Base-by-base conservation (phyloP, 73 alveolate species). In the Paraurostyla sp. region DNA sequence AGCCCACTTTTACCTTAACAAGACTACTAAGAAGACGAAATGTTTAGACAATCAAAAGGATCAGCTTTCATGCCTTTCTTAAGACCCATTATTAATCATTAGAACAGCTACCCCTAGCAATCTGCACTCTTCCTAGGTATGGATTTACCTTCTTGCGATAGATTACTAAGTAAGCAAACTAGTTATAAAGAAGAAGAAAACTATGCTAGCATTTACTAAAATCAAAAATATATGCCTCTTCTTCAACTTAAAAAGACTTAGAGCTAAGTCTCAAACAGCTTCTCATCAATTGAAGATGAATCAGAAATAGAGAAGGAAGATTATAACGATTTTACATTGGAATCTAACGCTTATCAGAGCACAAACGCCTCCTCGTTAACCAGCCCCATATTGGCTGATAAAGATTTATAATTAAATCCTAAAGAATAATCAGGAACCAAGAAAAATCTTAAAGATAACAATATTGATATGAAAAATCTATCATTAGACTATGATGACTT, bases 61-160 rank as follows among this genome's bases (percentile, higher is more conserved):
- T 69, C 84, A 38, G 84, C 84, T 6, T 69, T 69, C 41, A 41
- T 41, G 13, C 65, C 58, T 2, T 69, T 15, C 40, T 62, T 30
- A 9, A 63, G 15, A 69, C 68, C 78, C 50, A 60, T 27, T 3
- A 13, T 27, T 13, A 29, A 11, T 29, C 22, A 60, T 32, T 30
- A 30, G 15, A 60, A 3, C 35, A 11, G 23, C n/a, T n/a, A n/a
- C n/a, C 78, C 78, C 45, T 16, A 13, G 22, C 50, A 60, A 29
- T 2, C 78, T 6, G 4, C 6, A 50, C 50, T 60, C 27, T 60
- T 60, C 78, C 23, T 60, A 13, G 7, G 35, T 9, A 60, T 60
- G 4, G 78, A 60, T 23, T 27, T 60, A 6, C 78, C 78, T 9
- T 20, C 52, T 27, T 60, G 22, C 49, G 78, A 60, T 11, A 60